Percentiles rank a stretch among this genome's conserved stretches.
phyloP scores from a whole-genome alignment of 2,329 filamentous ascomycete genomes.

The Trichophyton verrucosum region DNA sequence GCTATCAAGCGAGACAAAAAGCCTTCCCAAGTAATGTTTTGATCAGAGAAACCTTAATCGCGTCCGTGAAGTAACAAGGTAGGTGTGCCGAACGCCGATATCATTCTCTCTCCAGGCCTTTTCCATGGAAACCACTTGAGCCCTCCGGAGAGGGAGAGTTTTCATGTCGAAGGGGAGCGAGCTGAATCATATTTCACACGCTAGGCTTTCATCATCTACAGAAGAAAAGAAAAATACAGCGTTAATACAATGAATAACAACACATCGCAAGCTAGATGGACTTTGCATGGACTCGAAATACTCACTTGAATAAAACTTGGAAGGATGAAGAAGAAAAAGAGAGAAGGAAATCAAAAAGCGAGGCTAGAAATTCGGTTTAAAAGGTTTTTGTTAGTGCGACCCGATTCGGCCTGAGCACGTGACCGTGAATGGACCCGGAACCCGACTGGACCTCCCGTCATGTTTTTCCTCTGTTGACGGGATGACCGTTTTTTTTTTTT shows the following conservation, averaged over 20 bases:
- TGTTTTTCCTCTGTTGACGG: background rate
- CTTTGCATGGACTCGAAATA: conserved; percentile 17
- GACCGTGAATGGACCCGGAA: too few relatives aligned
- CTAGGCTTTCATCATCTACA: conserved; percentile 98
- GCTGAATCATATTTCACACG: conserved; percentile 81
- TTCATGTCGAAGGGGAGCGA: conserved; percentile 52
- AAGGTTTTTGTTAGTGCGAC: background rate
- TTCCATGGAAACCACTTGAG: conserved; percentile 72
- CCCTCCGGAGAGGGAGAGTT: conserved; percentile 72
- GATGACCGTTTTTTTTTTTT: background rate
- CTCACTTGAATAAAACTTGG: conserved; percentile 98
- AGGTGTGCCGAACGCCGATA: conserved; percentile 98
- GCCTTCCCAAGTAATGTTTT: conserved; percentile 45
- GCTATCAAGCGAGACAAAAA: background rate
- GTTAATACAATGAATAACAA: conserved; percentile 2
- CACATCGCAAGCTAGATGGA: background rate
- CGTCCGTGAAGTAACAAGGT: conserved; percentile 98
- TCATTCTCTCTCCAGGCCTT: conserved; percentile 63
- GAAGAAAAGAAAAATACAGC: conserved; percentile 5
- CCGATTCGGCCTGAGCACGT: background rate
- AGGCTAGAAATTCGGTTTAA: conserved; percentile 2
- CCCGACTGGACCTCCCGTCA: too few relatives aligned
- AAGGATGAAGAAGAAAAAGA: conserved; percentile 70
- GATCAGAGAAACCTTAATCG: conserved; percentile 95
- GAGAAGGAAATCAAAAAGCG: conserved; percentile 22